Base-by-base conservation (phyloP, 1,284 basidiomycete species). In the Cystobasidium sp. region DNA sequence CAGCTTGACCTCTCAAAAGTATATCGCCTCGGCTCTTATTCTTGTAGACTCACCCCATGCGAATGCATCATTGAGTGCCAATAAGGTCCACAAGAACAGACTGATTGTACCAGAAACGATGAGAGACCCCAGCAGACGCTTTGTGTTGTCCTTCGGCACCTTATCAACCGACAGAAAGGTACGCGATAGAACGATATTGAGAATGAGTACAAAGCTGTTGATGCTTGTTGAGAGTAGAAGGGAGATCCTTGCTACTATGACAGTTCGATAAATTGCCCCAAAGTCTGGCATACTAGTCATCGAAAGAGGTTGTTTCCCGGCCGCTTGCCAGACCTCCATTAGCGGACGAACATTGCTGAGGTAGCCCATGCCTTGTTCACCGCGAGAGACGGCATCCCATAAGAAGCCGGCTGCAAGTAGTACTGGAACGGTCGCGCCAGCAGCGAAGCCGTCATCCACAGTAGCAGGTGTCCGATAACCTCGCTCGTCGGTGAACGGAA, bases 221-320 rank as follows among this genome's bases (percentile, higher is more conserved):
- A 81, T 78, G 31, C 79, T 77, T 49, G 82, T 84, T 74, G 82
- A 80, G 22, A 82, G 76, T 16, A 84, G 76, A 55, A 82, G 76
- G 53, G 77, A 80, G 75, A 82, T 74, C 49, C 83, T 78, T 43
- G 82, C 77, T 52, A 75, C 18, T 70, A 80, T 67, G 74, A 82
- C 75, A 49, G 76, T 66, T 24, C 79, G 77, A 62, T 77, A 79
- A 71, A 51, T 65, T 76, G 56, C 76, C 80, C 61, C 77, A 78
- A 31, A 75, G 78, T 68, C 77, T 58, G 67, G 75, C 80, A 74
- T 77, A 77, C 22, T 77, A 75, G 75, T 77, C 77, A 67, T 6
- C 31, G 1, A 31, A n/a, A 22, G 51, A 3, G 77, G 75, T 31
- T 55, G 61, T 20, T 77, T 61, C 41, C 78, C 78, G n/a, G 78